phyloP scores from a whole-genome alignment of 2,329 filamentous ascomycete genomes.

The Macrophomina pseudophaseolina region DNA sequence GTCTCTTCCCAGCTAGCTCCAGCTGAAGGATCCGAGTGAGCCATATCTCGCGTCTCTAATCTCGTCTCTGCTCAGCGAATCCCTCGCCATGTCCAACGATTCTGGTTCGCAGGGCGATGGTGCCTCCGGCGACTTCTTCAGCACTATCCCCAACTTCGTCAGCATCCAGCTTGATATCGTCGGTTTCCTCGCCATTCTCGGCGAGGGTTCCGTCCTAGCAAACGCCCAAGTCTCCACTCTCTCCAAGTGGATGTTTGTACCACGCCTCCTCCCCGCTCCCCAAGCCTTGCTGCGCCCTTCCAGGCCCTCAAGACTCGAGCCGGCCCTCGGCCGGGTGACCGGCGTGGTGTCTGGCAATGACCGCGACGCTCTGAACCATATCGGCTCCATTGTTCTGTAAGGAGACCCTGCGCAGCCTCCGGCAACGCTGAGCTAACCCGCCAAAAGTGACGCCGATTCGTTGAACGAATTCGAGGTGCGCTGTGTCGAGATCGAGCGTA shows the following conservation, averaged over 20 bases:
- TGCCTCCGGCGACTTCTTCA: constrained; percentile 13
- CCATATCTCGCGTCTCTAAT: background rate
- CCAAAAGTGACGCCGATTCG: constrained; percentile 40
- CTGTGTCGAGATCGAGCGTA: constrained; percentile 46
- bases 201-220: constrained; percentile 56
- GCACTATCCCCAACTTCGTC: constrained; percentile 23
- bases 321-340: constrained; percentile 48
- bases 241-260: constrained; percentile 55
- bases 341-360: constrained; percentile 56
- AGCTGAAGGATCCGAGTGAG: constrained; percentile 8
- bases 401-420: constrained; percentile 23
- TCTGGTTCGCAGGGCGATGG: background rate
- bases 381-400: constrained; percentile 55
- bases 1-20: constrained; percentile 13
- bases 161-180: constrained; percentile 60
- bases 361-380: constrained; percentile 53
- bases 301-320: constrained; percentile 49
- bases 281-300: constrained; percentile 55
- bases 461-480: constrained; percentile 47
- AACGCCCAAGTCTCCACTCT: constrained; percentile 58
- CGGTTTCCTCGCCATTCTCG: constrained; percentile 60
- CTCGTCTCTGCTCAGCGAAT: background rate
- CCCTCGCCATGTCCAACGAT: background rate
- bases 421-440: constrained; percentile 12
- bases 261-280: constrained; percentile 56